Conservation (phyloP, 2,329 filamentous ascomycete species). For the Cladosporium sp. region DNA sequence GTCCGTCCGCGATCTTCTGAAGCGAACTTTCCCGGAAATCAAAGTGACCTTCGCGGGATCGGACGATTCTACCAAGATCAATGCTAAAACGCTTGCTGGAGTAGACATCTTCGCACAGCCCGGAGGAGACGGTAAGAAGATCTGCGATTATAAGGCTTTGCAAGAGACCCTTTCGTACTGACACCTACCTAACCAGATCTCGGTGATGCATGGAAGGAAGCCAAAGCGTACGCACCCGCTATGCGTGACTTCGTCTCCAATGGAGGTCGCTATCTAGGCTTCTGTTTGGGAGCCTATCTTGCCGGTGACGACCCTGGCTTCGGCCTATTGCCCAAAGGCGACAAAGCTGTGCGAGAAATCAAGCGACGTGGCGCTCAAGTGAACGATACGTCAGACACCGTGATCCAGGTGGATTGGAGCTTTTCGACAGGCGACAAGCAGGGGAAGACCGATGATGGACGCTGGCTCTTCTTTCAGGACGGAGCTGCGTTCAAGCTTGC, state of each 20-base stretch:
- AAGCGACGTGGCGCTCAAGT: conserved; percentile 16
- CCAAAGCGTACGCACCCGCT: conserved; percentile 12
- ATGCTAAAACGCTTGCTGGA: conserved; percentile 14
- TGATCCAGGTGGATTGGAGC: conserved; percentile 23
- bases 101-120: conserved; percentile 19
- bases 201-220: conserved; percentile 16
- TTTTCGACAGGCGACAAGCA: conserved; percentile 15
- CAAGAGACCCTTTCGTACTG: not conserved
- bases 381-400: conserved; percentile 15
- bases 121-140: conserved; percentile 19
- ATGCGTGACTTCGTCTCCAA: conserved; percentile 20
- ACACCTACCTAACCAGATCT: conserved; percentile 11
- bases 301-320: conserved; percentile 18
- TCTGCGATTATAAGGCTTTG: not conserved
- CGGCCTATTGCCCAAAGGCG: conserved; percentile 14
- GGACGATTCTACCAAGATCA: conserved; percentile 17
- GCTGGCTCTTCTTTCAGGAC: conserved; percentile 24
- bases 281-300: conserved; percentile 22
- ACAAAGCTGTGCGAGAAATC: conserved; percentile 16
- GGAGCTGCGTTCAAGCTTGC: conserved; percentile 15
- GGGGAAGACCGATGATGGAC: conserved; percentile 14
- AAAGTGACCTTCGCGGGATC: conserved; percentile 19
- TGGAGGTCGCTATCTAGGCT: conserved; percentile 22
- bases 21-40: conserved; percentile 15
- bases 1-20: conserved; percentile 16